Conservation (phyloP, 2,329 filamentous ascomycete species). For the Fusarium succisae region DNA sequence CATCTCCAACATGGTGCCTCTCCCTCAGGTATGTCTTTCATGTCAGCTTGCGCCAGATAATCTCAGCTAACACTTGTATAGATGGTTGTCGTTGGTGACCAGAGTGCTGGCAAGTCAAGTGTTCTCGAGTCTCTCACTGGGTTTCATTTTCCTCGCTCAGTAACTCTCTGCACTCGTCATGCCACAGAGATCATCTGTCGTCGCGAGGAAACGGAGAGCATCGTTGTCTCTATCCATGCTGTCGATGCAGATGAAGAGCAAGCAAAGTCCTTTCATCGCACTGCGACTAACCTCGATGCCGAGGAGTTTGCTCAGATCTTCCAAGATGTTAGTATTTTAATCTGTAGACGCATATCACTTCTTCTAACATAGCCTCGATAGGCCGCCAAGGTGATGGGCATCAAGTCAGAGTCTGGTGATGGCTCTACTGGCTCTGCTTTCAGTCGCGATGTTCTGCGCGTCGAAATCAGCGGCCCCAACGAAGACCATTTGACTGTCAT, state of each 20-base stretch:
- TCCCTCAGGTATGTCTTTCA: conserved; percentile 61
- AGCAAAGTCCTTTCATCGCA: conserved; percentile 42
- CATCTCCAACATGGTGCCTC: conserved; percentile 48
- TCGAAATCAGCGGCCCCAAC: conserved; percentile 55
- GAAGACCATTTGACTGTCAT: conserved; percentile 61
- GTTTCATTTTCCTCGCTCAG: conserved; percentile 57
- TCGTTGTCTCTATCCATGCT: conserved; percentile 53
- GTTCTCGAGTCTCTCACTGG: conserved; percentile 74
- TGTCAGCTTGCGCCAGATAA: fast-evolving
- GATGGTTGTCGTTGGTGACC: conserved; percentile 85
- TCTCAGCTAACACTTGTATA: conserved; percentile 48
- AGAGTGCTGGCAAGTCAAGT: conserved; percentile 87
- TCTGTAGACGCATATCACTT: fast-evolving
- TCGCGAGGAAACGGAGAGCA: conserved; percentile 47
- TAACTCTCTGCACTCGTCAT: conserved; percentile 59
- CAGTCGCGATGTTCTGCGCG: conserved; percentile 55
- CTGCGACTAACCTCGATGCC: conserved; percentile 35
- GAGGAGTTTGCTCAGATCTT: conserved; percentile 52
- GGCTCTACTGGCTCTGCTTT: conserved; percentile 48
- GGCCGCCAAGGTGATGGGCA: conserved; percentile 57
- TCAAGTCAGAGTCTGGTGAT: conserved; percentile 41
- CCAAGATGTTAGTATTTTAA: conserved; percentile 45
- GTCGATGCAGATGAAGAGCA: conserved; percentile 18
- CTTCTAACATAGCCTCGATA: background rate
- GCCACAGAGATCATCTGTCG: conserved; percentile 58